Conservation (phyloP, 192 early-diverging fungal genomes). For the Coemansia sp. region DNA sequence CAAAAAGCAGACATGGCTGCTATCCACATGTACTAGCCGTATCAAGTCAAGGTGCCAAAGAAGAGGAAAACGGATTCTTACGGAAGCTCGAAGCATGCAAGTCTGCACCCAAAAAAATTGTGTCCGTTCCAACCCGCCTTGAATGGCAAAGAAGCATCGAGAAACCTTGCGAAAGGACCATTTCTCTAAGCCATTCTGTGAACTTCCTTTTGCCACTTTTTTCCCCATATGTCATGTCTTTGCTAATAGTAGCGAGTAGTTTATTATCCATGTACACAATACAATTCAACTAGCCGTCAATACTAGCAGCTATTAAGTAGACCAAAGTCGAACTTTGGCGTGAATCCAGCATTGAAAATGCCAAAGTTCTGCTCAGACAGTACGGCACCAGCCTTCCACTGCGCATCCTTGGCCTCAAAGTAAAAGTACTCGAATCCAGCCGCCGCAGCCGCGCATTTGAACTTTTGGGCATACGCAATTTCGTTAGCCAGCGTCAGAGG, state of each 20-base stretch:
- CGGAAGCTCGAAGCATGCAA: not conserved
- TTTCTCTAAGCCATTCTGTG: too few species aligned
- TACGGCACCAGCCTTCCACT: slow-evolving; percentile 32
- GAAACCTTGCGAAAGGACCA: not conserved
- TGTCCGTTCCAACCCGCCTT: not conserved
- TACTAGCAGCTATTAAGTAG: slow-evolving; percentile 22
- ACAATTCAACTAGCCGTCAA: not conserved
- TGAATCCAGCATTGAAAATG: slow-evolving; percentile 21
- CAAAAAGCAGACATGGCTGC: not conserved
- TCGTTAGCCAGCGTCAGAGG: slow-evolving; percentile 36
- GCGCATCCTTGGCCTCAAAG: slow-evolving; percentile 52
- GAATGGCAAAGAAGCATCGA: not conserved
- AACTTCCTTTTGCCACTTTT: not conserved
- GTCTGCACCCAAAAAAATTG: not conserved
- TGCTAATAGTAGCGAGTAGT: not conserved
- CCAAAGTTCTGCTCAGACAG: slow-evolving; percentile 47
- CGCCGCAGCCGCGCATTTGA: slow-evolving; percentile 32
- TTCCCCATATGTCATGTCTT: not conserved
- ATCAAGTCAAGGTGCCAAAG: not conserved
- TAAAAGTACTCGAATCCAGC: slow-evolving; percentile 43
- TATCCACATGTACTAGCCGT: not conserved
- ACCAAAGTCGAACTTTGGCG: slow-evolving; percentile 36
- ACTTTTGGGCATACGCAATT: slow-evolving; percentile 25
- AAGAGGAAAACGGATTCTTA: not conserved
- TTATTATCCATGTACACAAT: not conserved